Conservation (phyloP, 805 yeast species). For the Nakazawaea wickerhamii region DNA sequence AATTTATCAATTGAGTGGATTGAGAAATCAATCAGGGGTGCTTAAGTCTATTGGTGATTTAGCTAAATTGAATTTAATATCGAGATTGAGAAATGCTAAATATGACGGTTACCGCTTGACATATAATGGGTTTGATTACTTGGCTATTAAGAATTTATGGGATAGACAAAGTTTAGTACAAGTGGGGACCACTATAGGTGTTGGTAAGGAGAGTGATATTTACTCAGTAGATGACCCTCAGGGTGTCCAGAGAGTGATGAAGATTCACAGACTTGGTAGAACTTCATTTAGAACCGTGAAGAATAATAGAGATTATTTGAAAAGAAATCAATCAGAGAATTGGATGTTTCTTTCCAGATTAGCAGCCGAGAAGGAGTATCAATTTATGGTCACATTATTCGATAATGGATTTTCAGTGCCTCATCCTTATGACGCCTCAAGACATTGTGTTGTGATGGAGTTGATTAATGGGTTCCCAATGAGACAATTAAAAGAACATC, state of each 20-base stretch:
- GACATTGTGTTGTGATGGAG: constrained; percentile 93
- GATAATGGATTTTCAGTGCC: constrained; percentile 83
- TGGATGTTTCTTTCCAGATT: constrained; percentile 92
- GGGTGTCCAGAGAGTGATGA: constrained; percentile 64
- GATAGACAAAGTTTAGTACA: constrained; percentile 69
- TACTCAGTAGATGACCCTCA: constrained; percentile 68
- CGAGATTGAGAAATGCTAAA: constrained; percentile 80
- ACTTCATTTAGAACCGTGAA: constrained; percentile 90
- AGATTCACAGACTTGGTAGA: constrained; percentile 90
- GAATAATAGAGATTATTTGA: constrained; percentile 87
- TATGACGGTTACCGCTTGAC: constrained; percentile 93
- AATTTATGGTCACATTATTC: constrained; percentile 74
- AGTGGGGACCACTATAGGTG: constrained; percentile 86
- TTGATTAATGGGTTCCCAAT: constrained; percentile 85
- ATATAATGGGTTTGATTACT: constrained; percentile 85
- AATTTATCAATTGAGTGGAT: constrained; percentile 74
- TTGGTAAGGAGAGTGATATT: constrained; percentile 96
- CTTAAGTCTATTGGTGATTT: constrained; percentile 75
- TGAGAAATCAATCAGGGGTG: constrained; percentile 71
- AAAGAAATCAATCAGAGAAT: constrained; percentile 61
- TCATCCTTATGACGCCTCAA: constrained; percentile 77
- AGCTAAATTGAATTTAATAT: constrained; percentile 77
- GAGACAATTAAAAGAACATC: constrained; percentile 73
- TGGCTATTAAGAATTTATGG: constrained; percentile 82
- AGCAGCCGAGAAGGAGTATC: constrained; percentile 90